These are phyloP conservation scores for Schizophyllum amplum DNA, from an alignment of 1,284 basidiomycete species.

Conservation along the genomic window DNA sequence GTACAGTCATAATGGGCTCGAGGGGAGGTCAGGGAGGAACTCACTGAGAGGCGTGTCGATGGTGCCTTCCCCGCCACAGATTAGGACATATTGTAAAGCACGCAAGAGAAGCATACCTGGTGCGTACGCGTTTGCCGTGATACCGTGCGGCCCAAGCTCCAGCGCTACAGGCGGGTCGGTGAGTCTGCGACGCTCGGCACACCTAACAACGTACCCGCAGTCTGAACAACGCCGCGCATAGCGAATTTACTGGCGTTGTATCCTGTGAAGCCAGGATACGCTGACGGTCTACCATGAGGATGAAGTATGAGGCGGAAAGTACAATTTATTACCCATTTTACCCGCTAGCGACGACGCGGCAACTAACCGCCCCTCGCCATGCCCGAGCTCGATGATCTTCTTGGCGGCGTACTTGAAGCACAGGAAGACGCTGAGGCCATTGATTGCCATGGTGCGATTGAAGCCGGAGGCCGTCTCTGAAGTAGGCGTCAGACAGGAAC, in stretches of 20 bases:
- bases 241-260: slow-evolving; percentile 25
- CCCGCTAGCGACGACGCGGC: slow-evolving; percentile 31
- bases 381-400: slow-evolving; percentile 32
- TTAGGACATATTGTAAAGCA: neutral
- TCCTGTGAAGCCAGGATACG: slow-evolving; percentile 2
- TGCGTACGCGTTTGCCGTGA: slow-evolving; percentile 47
- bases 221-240: slow-evolving; percentile 20
- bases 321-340: slow-evolving; percentile 22
- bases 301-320: neutral
- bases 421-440: slow-evolving; percentile 25
- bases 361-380: slow-evolving; percentile 27
- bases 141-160: slow-evolving; percentile 34
- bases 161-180: slow-evolving; percentile 18
- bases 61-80: slow-evolving; percentile 1
- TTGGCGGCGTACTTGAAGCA: slow-evolving; percentile 31
- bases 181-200: neutral
- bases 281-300: neutral
- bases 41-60: slow-evolving; percentile 27
- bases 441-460: slow-evolving; percentile 24
- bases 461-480: slow-evolving; percentile 17
- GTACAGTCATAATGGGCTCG: neutral
- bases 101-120: slow-evolving; percentile 26
- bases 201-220: slow-evolving; percentile 13
- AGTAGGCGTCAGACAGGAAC: neutral
- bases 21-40: no score